Evolutionary conservation across 371 early-diverging fungal species (phyloP).

Genomic region (Mucor plumbeus): DNA sequence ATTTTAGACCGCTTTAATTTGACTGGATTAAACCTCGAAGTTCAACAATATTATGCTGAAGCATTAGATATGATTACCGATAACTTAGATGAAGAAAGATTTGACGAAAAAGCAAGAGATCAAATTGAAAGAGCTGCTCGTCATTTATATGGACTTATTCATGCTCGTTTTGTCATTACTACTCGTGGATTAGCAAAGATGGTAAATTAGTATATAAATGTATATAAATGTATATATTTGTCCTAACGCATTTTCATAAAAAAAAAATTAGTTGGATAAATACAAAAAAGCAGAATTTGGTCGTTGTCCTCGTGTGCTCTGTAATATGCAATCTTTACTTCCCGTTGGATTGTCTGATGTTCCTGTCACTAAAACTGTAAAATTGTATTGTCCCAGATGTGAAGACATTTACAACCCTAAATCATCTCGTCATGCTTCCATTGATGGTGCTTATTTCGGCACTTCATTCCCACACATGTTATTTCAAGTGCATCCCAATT

Average conservation of each 20-base stretch:
- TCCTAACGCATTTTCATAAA: too few species aligned
- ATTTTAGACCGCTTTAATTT: conserved; percentile 96
- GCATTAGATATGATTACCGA: conserved; percentile 95
- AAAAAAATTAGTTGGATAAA: conserved; percentile 70
- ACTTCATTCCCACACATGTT: conserved; percentile 97
- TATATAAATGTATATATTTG: neutral
- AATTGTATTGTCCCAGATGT: conserved; percentile 93
- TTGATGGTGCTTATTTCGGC: conserved; percentile 99
- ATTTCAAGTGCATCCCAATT: conserved; percentile 89
- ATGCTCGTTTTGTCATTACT: conserved; percentile 92
- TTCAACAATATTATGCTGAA: conserved; percentile 78
- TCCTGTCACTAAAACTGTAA: conserved; percentile 82
- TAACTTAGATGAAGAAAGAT: conserved; percentile 67
- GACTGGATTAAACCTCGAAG: conserved; percentile 85
- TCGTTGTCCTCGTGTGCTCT: conserved; percentile 91
- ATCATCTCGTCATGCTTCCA: conserved; percentile 74
- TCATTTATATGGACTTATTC: conserved; percentile 92
- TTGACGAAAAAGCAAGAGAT: conserved; percentile 73
- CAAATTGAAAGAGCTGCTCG: conserved; percentile 80
- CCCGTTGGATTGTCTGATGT: conserved; percentile 93
- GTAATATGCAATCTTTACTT: conserved; percentile 81
- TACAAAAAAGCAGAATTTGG: conserved; percentile 93
- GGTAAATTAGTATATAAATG: conserved; percentile 47
- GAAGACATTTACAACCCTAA: conserved; percentile 95
- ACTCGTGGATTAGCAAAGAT: conserved; percentile 86